These are phyloP conservation scores for Gentiana dahurica DNA, from an alignment of 257 asterid species.

Conservation along the genomic window DNA sequence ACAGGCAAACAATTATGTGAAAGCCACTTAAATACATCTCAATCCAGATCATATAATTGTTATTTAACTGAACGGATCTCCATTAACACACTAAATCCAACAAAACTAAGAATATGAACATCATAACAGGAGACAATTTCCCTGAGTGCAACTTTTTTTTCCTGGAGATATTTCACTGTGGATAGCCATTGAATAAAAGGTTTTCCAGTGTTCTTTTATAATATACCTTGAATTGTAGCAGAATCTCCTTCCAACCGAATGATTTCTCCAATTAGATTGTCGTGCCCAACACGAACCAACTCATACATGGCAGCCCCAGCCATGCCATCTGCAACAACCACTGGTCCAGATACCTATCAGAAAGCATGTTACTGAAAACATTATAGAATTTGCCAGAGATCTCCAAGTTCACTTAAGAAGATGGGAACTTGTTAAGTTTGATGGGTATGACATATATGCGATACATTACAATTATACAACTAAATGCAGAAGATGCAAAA, in stretches of 20 bases:
- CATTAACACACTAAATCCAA: background rate
- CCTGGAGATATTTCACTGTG: too few species aligned
- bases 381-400: too few species aligned
- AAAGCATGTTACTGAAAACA: too few species aligned
- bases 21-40: background rate
- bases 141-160: too few species aligned
- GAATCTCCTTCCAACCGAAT: slow-evolving; percentile 98
- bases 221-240: slow-evolving; percentile 91
- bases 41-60: background rate
- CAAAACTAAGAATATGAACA: too few species aligned
- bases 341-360: slow-evolving; percentile 90
- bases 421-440: too few species aligned
- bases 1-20: slow-evolving; percentile 4
- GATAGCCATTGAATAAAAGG: background rate
- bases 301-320: slow-evolving; percentile 99
- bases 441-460: too few species aligned
- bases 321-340: slow-evolving; percentile 99
- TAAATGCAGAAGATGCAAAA: too few species aligned
- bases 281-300: slow-evolving; percentile 95
- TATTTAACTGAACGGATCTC: background rate
- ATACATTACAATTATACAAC: too few species aligned
- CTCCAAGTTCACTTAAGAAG: too few species aligned
- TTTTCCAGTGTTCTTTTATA: background rate
- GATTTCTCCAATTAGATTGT: slow-evolving; percentile 94
- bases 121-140: background rate